Conservation (phyloP, 1,284 basidiomycete genomes). For the Entoloma clypeatum region DNA sequence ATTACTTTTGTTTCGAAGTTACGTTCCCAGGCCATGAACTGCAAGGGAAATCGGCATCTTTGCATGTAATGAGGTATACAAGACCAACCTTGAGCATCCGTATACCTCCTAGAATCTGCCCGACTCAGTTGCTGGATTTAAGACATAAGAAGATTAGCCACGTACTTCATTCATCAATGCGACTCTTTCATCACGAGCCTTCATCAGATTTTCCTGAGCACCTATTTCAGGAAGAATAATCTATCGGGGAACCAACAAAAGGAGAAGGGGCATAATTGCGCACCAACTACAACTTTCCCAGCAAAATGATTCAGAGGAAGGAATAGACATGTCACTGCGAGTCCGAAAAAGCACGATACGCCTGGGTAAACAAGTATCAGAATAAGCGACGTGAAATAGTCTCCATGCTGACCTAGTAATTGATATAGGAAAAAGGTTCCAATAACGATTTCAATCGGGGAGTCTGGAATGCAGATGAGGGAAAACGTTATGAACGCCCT, state of each 20-base stretch:
- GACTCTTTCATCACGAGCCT: slow-evolving; percentile 86
- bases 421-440: slow-evolving; percentile 79
- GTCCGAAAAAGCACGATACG: slow-evolving; percentile 75
- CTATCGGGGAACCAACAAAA: neutral
- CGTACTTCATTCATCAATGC: slow-evolving; percentile 86
- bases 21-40: slow-evolving; percentile 96
- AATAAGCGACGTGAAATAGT: neutral
- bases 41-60: slow-evolving; percentile 1
- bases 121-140: neutral
- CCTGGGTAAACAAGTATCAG: slow-evolving; percentile 27
- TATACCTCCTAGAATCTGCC: slow-evolving; percentile 77
- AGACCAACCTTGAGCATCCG: slow-evolving; percentile 81
- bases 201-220: slow-evolving; percentile 87
- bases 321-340: slow-evolving; percentile 80
- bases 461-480: slow-evolving; percentile 43
- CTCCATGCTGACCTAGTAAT: slow-evolving; percentile 58
- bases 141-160: slow-evolving; percentile 5
- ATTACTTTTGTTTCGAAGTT: slow-evolving; percentile 80
- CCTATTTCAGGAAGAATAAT: slow-evolving; percentile 17
- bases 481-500: slow-evolving; percentile 10
- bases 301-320: slow-evolving; percentile 87
- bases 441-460: slow-evolving; percentile 83
- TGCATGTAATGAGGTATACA: neutral
- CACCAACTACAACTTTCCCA: slow-evolving; percentile 77
- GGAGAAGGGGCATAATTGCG: slow-evolving; percentile 24